Percentiles rank a stretch among this genome's conserved stretches.
Conservation (phyloP, 2,329 filamentous ascomycete species). For the Apiospora pterosperma region DNA sequence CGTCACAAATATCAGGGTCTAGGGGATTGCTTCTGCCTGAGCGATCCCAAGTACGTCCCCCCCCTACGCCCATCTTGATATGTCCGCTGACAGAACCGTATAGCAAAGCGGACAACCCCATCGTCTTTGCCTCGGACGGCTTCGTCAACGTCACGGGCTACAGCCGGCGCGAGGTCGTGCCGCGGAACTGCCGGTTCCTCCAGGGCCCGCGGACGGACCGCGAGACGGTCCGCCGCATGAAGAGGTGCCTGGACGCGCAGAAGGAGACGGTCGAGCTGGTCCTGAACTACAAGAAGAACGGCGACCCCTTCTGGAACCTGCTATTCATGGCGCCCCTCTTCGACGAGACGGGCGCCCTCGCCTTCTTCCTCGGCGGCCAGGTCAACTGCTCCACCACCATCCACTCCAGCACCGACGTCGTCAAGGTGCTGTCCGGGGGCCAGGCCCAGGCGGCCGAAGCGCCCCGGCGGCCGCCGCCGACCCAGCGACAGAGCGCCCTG, state of each 20-base stretch:
- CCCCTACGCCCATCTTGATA: background rate
- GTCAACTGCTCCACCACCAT: constrained; percentile 43
- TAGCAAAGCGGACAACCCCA: constrained; percentile 39
- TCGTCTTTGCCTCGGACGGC: constrained; percentile 47
- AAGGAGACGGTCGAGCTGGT: constrained; percentile 10
- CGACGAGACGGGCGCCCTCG: constrained; percentile 32
- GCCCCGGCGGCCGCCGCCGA: background rate
- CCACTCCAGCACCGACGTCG: constrained; percentile 35
- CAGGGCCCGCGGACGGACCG: constrained; percentile 39
- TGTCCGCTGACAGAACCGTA: background rate
- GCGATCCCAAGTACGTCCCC: constrained; percentile 29
- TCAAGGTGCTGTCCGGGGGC: constrained; percentile 28
- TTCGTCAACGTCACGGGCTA: constrained; percentile 48
- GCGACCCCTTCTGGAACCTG: constrained; percentile 47
- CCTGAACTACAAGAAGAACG: constrained; percentile 46
- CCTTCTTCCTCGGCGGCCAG: constrained; percentile 41
- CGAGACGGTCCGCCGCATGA: constrained; percentile 33
- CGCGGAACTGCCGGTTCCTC: constrained; percentile 46
- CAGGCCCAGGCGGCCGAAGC: constrained; percentile 13
- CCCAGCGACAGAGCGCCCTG: background rate
- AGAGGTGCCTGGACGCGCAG: constrained; percentile 27
- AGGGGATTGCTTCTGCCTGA: constrained; percentile 43
- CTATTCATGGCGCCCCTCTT: constrained; percentile 27
- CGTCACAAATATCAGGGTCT: constrained; percentile 37
- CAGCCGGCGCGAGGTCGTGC: constrained; percentile 40